Evolutionary conservation across 1,284 basidiomycete genomes (phyloP).

Genomic region (Moesziomyces sp.): DNA sequence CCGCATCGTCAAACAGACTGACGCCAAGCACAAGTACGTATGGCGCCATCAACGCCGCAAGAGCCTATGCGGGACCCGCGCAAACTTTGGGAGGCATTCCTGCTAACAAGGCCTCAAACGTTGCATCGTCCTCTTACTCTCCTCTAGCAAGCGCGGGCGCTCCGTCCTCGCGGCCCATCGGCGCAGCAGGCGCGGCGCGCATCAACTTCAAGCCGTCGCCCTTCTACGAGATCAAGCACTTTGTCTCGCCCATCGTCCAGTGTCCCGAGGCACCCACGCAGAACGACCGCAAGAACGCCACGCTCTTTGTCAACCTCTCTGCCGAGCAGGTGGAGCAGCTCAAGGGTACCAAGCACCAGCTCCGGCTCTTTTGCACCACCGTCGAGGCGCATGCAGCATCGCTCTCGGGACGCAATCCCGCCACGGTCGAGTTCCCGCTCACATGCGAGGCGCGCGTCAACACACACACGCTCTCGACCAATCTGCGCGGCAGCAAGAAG

Average conservation of each 20-base stretch:
- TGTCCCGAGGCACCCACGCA: constrained; percentile 53
- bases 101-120: constrained; percentile 21
- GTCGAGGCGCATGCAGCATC: constrained; percentile 53
- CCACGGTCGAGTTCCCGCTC: constrained; percentile 60
- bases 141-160: constrained; percentile 14
- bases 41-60: constrained; percentile 20
- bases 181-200: constrained; percentile 20
- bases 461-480: constrained; percentile 38
- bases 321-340: constrained; percentile 43
- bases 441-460: constrained; percentile 63
- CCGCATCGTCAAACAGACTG: not conserved
- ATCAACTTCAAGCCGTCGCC: constrained; percentile 58
- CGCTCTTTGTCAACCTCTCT: constrained; percentile 40
- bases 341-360: constrained; percentile 30
- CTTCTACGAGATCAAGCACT: constrained; percentile 58
- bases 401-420: constrained; percentile 30
- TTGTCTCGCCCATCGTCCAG: constrained; percentile 46
- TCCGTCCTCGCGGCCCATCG: constrained; percentile 12
- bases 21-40: constrained; percentile 37
- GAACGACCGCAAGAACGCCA: constrained; percentile 44
- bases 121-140: constrained; percentile 33
- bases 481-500: constrained; percentile 63
- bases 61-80: constrained; percentile 24
- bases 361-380: constrained; percentile 59
- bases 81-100: constrained; percentile 30